Percentiles rank a stretch among this genome's conserved stretches.
Evolutionary conservation across 2,329 filamentous ascomycete species (phyloP).

Genomic region (Colletotrichum destructivum): DNA sequence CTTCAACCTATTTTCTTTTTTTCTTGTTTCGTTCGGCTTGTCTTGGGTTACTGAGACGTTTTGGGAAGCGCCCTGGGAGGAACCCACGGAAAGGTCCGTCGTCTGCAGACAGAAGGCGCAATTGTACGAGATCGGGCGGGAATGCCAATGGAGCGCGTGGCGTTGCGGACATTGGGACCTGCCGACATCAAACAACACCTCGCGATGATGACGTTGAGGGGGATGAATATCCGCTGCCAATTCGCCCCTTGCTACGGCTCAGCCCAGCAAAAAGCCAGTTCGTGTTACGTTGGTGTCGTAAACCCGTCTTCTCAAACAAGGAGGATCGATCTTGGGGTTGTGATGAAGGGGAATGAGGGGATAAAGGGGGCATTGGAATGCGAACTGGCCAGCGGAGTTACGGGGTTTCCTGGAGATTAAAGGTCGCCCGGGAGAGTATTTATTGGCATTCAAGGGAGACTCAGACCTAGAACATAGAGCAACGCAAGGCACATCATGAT

Average conservation of each 20-base stretch:
- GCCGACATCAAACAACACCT: neutral
- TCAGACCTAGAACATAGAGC: constrained; percentile 20
- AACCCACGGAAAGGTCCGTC: neutral
- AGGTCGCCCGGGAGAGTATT: constrained; percentile 18
- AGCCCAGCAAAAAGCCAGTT: neutral
- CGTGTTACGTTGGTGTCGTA: neutral
- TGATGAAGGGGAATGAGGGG: neutral
- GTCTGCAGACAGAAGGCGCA: constrained; percentile 6
- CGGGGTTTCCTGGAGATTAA: constrained; percentile 36
- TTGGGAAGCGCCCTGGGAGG: neutral
- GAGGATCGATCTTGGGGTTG: neutral
- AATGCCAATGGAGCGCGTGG: constrained; percentile 5
- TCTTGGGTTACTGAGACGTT: constrained; percentile 12
- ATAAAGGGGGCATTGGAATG: constrained; percentile 27
- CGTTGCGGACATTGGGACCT: constrained; percentile 2
- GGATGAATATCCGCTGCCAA: neutral
- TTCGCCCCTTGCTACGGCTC: constrained; percentile 5
- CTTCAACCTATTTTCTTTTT: constrained; percentile 1
- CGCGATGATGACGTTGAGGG: constrained; percentile 3
- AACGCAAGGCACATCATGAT: neutral
- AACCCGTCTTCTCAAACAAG: neutral
- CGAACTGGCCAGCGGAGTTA: constrained; percentile 19
- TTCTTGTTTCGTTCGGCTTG: neutral
- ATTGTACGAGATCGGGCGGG: neutral
- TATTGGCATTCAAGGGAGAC: constrained; percentile 38